Percentiles rank a stretch among this genome's conserved stretches.
Evolutionary conservation across 306 rosid genomes (phyloP).

Genomic region (Luffa aegyptiaca): DNA sequence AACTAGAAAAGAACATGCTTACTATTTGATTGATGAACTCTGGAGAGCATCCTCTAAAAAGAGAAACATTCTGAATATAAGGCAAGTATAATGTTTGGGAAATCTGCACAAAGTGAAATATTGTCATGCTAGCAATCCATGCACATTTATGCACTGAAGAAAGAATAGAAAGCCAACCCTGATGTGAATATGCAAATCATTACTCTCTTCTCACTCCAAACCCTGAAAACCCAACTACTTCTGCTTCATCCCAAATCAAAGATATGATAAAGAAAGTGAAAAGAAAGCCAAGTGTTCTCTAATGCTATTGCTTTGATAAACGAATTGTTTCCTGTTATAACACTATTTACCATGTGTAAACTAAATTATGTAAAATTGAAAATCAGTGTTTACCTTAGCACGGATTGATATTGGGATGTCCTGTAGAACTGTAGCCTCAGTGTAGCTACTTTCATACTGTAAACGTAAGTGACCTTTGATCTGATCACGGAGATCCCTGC

Average conservation of each 20-base stretch:
- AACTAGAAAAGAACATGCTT: conserved; percentile 19
- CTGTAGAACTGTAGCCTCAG: conserved; percentile 67
- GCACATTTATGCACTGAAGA: background rate
- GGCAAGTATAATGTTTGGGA: conserved; percentile 70
- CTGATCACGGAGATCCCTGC: conserved; percentile 75
- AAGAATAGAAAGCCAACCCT: background rate
- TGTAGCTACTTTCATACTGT: conserved; percentile 88
- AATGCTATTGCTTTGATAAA: background rate
- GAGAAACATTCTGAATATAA: conserved; percentile 42
- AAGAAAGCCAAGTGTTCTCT: background rate
- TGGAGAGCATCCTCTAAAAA: conserved; percentile 65
- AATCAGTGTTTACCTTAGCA: conserved; percentile 46
- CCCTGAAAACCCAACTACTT: background rate
- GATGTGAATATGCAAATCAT: background rate
- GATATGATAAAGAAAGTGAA: background rate
- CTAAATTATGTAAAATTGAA: background rate
- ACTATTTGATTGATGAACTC: conserved; percentile 96
- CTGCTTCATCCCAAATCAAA: background rate
- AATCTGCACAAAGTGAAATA: conserved; percentile 42
- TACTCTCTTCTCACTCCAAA: background rate
- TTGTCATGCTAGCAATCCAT: background rate
- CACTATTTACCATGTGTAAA: background rate
- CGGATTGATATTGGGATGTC: conserved; percentile 86
- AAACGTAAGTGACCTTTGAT: conserved; percentile 86
- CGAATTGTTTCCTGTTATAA: background rate